Evolutionary conservation across 176 grass and related monocot species (phyloP).

Genomic region (Calamus simplicifolius): DNA sequence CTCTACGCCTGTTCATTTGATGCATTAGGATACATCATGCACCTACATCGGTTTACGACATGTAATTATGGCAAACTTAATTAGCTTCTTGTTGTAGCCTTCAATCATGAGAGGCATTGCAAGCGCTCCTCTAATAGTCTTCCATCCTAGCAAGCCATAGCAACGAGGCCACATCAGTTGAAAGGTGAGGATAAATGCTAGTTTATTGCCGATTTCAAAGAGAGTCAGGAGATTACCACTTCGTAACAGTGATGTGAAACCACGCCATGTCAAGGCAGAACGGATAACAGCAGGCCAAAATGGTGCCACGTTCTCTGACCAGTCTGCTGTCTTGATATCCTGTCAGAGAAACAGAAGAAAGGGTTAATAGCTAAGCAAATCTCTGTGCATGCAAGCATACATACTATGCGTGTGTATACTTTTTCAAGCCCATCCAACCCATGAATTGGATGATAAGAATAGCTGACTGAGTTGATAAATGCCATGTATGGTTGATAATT

Average conservation of each 20-base stretch:
- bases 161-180: no score
- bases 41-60: slow-evolving; percentile 47
- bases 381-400: no score
- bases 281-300: slow-evolving; percentile 94
- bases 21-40: no score
- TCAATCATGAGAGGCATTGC: slow-evolving; percentile 97
- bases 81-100: slow-evolving; percentile 85
- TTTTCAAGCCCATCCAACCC: no score
- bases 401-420: no score
- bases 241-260: slow-evolving; percentile 65
- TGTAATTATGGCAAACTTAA: slow-evolving; percentile 83
- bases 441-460: no score
- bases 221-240: slow-evolving; percentile 28
- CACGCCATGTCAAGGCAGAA: slow-evolving; percentile 82
- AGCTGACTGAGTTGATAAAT: no score
- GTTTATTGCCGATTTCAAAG: neutral
- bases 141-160: slow-evolving; percentile 50
- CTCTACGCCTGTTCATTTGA: no score
- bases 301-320: slow-evolving; percentile 91
- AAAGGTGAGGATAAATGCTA: neutral
- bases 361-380: no score
- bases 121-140: slow-evolving; percentile 83
- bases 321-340: slow-evolving; percentile 81
- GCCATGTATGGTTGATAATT: no score
- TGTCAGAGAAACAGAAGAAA: slow-evolving; percentile 15